These are phyloP conservation scores for Arthrobotrys pseudoclavata DNA, from an alignment of 2,329 filamentous ascomycete genomes.

Conservation along the genomic window DNA sequence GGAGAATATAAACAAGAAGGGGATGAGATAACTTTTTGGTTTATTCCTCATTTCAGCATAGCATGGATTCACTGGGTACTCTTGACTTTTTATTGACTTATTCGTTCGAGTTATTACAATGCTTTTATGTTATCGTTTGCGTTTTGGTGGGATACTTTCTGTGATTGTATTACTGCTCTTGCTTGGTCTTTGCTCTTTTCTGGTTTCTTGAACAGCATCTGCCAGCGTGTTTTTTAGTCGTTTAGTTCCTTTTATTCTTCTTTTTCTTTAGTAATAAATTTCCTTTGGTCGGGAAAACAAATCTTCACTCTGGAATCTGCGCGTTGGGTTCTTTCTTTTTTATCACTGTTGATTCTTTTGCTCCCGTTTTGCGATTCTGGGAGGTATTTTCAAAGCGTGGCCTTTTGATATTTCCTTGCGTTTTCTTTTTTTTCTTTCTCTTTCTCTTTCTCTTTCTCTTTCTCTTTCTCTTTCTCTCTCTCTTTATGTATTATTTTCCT, in stretches of 20 bases:
- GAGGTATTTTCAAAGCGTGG: constrained; percentile 43
- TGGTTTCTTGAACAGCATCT: constrained; percentile 41
- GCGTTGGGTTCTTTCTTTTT: constrained; percentile 29
- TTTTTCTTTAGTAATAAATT: constrained; percentile 34
- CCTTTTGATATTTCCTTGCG: constrained; percentile 32
- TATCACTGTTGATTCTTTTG: constrained; percentile 16
- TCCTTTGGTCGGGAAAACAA: constrained; percentile 49
- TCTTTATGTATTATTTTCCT: constrained; percentile 47
- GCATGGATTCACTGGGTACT: constrained; percentile 56
- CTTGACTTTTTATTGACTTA: constrained; percentile 36
- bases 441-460: no score
- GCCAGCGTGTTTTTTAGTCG: constrained; percentile 44
- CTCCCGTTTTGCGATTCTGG: constrained; percentile 25
- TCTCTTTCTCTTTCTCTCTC: constrained; percentile 9
- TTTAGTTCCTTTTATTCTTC: constrained; percentile 42
- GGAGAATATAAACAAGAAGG: constrained; percentile 37
- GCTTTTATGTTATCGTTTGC: constrained; percentile 27
- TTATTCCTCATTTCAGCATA: constrained; percentile 56
- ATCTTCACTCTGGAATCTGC: constrained; percentile 54
- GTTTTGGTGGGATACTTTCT: constrained; percentile 54
- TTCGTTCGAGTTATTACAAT: constrained; percentile 21
- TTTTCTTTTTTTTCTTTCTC: constrained; percentile 1
- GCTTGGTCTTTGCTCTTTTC: constrained; percentile 25
- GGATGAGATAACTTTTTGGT: constrained; percentile 25
- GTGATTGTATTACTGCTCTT: constrained; percentile 58